Evolutionary conservation across 2,329 filamentous ascomycete species (phyloP).

Genomic region (Paraphoma chrysanthemicola): DNA sequence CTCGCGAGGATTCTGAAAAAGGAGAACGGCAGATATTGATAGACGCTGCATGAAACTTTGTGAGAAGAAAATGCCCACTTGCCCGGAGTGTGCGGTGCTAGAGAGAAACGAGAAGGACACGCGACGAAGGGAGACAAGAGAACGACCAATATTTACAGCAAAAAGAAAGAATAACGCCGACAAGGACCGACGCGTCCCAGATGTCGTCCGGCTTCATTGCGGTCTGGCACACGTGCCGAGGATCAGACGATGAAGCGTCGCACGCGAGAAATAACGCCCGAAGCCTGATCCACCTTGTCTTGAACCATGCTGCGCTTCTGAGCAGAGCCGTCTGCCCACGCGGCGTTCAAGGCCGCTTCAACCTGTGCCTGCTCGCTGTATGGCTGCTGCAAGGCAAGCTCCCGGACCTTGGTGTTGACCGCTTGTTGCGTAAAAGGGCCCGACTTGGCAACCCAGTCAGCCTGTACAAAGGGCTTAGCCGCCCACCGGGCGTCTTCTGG

Average conservation of each 20-base stretch:
- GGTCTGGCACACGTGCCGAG: neutral
- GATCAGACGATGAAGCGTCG: conserved; percentile 1
- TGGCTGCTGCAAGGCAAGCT: conserved; percentile 28
- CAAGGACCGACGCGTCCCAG: neutral
- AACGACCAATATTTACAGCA: neutral
- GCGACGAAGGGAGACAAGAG: neutral
- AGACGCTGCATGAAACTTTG: too few relatives aligned
- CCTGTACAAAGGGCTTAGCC: conserved; percentile 18
- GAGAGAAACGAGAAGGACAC: neutral
- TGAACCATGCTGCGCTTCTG: conserved; percentile 1
- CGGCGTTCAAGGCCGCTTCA: conserved; percentile 22
- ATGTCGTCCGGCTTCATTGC: neutral
- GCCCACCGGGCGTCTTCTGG: conserved; percentile 28
- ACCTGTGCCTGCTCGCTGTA: conserved; percentile 29
- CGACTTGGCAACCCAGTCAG: conserved; percentile 14
- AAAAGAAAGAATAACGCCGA: neutral
- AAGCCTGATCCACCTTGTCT: neutral
- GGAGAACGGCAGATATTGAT: neutral
- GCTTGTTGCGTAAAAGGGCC: conserved; percentile 23
- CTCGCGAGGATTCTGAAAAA: neutral
- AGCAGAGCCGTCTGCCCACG: conserved; percentile 16
- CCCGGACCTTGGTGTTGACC: conserved; percentile 13
- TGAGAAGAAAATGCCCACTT: neutral
- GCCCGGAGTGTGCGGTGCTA: neutral
- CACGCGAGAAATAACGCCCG: conserved; percentile 2